Base-by-base conservation (phyloP, 140 eudicot species). In the Ambrosia hybrid region DNA sequence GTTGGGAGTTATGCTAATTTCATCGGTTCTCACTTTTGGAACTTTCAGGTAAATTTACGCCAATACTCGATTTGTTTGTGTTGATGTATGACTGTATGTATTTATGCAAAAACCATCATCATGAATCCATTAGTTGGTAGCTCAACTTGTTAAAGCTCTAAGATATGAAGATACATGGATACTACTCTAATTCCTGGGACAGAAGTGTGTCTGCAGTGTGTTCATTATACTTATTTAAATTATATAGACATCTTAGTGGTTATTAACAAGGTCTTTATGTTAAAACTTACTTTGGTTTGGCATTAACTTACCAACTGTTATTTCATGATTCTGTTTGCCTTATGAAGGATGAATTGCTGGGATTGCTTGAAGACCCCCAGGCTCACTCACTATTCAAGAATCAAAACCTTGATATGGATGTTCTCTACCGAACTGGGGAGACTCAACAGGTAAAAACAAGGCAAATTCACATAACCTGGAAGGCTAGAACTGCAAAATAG, bases 1-100 rank as follows among this genome's bases (percentile, higher is more conserved):
- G 85, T 83, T 65, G 99, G 99, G 70, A 74, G 80, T 73, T 93
- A 82, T 68, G 99, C 99, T 8, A 90, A 93, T 74, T 93, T 85
- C 62, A 71, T 93, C 30, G 99, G 99, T 66, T 93, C 99, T 69
- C 97, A 93, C 84, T 93, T 90, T 70, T 93, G 99, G 99, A 93
- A 93, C 78, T 90, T 90, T 80, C 99, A 93, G 99, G 99, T 93
- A 65, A 45, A 38, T 65, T 34, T 66, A 13, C 51, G 11, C 21
- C 14, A 30, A 38, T 16, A 57, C 17, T 9, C 0, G 10, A 4
- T 4, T 1, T 39, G 46, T 52, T 10, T 52, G 4, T n/a, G 14
- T 48, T n/a, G 37, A 37, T 64, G 48, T 43, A 43, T 21, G 26
- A 21, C 26, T 38, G 26, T 38, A 51, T 55, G 59, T 12, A 39